These are phyloP conservation scores for Candida dajiaensis DNA, from an alignment of 805 yeast species.

Conservation along the genomic window DNA sequence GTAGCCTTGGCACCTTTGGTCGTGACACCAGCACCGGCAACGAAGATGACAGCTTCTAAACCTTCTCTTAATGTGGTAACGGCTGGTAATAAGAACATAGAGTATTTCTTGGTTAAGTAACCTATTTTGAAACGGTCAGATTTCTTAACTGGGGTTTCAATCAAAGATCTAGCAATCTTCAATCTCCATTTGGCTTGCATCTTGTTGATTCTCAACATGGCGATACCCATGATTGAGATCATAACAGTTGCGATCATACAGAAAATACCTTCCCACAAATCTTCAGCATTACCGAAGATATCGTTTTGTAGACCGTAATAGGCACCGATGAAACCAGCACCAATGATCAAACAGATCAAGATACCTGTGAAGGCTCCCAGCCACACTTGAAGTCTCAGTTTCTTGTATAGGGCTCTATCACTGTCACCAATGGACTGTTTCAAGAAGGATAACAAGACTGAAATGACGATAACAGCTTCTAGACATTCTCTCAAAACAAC, in stretches of 20 bases:
- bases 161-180: conserved; percentile 80
- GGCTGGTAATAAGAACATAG: conserved; percentile 86
- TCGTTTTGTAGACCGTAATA: conserved; percentile 77
- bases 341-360: conserved; percentile 72
- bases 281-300: conserved; percentile 84
- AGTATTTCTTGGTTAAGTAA: conserved; percentile 62
- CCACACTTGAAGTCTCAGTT: conserved; percentile 80
- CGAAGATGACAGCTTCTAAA: conserved; percentile 91
- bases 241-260: conserved; percentile 84
- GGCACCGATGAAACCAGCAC: conserved; percentile 92
- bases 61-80: conserved; percentile 95
- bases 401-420: conserved; percentile 50
- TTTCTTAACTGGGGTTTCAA: conserved; percentile 47
- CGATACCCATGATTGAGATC: conserved; percentile 92
- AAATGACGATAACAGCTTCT: conserved; percentile 88
- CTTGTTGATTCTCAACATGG: conserved; percentile 92
- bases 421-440: conserved; percentile 72
- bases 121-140: conserved; percentile 49
- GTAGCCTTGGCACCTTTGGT: conserved; percentile 46
- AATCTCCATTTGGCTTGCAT: conserved; percentile 97
- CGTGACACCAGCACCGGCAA: conserved; percentile 88
- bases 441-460: conserved; percentile 86
- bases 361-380: conserved; percentile 71
- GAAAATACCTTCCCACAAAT: conserved; percentile 95
- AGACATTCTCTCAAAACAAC: conserved; percentile 90